Percentiles rank a stretch among this genome's conserved stretches.
Evolutionary conservation across 177 flowering plant genomes (phyloP).

Genomic region (Vitis hybrid): DNA sequence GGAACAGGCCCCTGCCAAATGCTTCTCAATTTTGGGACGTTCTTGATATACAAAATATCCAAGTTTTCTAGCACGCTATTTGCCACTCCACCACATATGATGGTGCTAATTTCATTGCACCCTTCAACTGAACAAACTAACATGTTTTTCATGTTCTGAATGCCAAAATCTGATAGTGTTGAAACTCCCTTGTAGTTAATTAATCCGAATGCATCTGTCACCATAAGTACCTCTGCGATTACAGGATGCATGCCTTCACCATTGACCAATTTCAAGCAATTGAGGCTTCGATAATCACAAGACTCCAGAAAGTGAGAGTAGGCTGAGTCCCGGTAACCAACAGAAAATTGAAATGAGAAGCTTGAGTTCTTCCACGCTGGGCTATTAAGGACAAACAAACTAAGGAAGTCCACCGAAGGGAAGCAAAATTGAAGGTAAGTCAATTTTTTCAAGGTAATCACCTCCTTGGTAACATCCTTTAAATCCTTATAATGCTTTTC

Average conservation of each 20-base stretch:
- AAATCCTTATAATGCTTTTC: background rate
- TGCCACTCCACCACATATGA: background rate
- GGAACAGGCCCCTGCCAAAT: constrained; percentile 11
- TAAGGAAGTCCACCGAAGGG: constrained; percentile 4
- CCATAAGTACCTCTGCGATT: constrained; percentile 7
- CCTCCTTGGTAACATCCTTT: constrained; percentile 3
- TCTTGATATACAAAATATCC: constrained; percentile 7
- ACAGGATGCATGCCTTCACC: background rate
- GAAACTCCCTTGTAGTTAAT: constrained; percentile 4
- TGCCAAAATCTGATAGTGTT: constrained; percentile 14
- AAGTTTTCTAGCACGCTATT: background rate
- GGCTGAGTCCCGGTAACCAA: constrained; percentile 3
- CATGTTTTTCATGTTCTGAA: background rate
- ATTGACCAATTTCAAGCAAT: constrained; percentile 8
- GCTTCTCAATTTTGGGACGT: constrained; percentile 7
- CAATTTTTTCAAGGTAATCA: constrained; percentile 10
- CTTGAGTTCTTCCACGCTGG: background rate
- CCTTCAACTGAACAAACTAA: constrained; percentile 13
- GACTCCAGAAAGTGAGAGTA: background rate
- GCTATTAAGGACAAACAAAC: background rate
- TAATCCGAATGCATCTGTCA: constrained; percentile 12
- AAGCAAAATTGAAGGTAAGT: constrained; percentile 14
- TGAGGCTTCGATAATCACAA: background rate
- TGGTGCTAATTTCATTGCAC: constrained; percentile 11
- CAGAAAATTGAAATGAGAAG: constrained; percentile 10